Evolutionary conservation across 1,139 yeast species (phyloP).

Genomic region (Nakaseomyces bracarensis): DNA sequence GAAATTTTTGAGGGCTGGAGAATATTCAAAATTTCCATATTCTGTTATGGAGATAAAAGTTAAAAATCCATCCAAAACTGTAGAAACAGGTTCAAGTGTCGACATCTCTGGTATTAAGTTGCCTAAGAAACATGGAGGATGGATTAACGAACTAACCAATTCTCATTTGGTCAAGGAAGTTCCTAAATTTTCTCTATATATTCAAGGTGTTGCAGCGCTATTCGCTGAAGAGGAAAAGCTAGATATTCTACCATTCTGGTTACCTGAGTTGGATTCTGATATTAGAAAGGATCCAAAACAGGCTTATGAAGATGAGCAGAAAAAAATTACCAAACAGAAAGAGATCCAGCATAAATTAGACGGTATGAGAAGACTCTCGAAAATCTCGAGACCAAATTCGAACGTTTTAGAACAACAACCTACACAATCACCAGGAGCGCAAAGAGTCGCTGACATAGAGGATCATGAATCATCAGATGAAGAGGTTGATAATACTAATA

Average conservation of each 20-base stretch:
- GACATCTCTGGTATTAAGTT: constrained; percentile 26
- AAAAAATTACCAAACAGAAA: constrained; percentile 37
- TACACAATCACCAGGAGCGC: constrained; percentile 5
- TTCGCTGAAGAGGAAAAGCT: constrained; percentile 76
- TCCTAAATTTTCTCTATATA: constrained; percentile 81
- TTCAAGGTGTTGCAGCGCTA: constrained; percentile 83
- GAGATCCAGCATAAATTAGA: constrained; percentile 42
- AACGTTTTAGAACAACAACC: constrained; percentile 8
- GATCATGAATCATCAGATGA: constrained; percentile 40
- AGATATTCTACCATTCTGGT: constrained; percentile 90
- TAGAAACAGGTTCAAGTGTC: constrained; percentile 22
- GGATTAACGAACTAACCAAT: constrained; percentile 83
- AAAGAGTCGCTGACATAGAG: constrained; percentile 38
- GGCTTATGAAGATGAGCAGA: constrained; percentile 52
- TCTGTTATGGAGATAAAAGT: constrained; percentile 86
- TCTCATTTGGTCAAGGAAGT: constrained; percentile 83
- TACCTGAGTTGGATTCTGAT: constrained; percentile 80
- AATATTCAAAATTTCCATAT: constrained; percentile 77
- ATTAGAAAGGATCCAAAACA: constrained; percentile 69
- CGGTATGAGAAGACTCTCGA: constrained; percentile 33
- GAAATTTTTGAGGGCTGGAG: constrained; percentile 75
- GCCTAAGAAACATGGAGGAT: constrained; percentile 47
- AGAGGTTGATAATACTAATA: constrained; percentile 24
- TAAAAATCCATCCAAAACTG: constrained; percentile 36
- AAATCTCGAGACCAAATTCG: constrained; percentile 7